Base-by-base conservation (phyloP, 2,329 filamentous ascomycete species). In the Scleromitrula shiraiana region DNA sequence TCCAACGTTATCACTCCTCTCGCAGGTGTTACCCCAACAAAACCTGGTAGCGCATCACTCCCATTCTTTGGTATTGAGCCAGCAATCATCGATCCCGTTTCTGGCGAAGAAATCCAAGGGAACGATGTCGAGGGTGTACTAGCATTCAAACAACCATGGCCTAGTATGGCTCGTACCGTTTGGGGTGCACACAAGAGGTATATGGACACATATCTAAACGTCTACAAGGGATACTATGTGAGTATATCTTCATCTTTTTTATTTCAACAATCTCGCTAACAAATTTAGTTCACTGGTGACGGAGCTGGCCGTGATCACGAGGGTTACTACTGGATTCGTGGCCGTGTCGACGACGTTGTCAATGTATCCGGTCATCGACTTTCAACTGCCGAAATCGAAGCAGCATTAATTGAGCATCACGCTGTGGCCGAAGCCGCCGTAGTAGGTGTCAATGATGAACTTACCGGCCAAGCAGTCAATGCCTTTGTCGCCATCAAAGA, bases 321-420 rank as follows among this genome's bases (percentile, higher is more conserved):
- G 62, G 93, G 93, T 49, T 98, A 96, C 76, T 98, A 97, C 80
- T 98, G 93, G 93, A 98, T 98, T 67, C 88, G 93, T 54, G 93
- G 93, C 56, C 89, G 93, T 68, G 93, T 98, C 45, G 93, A 98
- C 65, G 93, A 98, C 62, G 93, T 98, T 36, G 91, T 98, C 67
- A 98, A 98, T 69, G 93, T 98, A 53, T 93, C 86, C 59, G 93
- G 93, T 23, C 93, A 98, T 70, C 85, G 93, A 67, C 77, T 98
- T 54, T 97, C 91, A 14, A 98, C 93, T 8, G 91, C 93, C 29
- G 93, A 98, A 69, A 98, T 98, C 56, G 93, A 98, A 71, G 93
- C 93, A 23, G 93, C 93, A 15, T 81, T 98, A 41, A 83, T 98
- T 57, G 91, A 97, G 74, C 90, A 97, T 68, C 76, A 82, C 61